Conservation (phyloP, 495 filamentous ascomycete species). For the Aspergillus panamensis region DNA sequence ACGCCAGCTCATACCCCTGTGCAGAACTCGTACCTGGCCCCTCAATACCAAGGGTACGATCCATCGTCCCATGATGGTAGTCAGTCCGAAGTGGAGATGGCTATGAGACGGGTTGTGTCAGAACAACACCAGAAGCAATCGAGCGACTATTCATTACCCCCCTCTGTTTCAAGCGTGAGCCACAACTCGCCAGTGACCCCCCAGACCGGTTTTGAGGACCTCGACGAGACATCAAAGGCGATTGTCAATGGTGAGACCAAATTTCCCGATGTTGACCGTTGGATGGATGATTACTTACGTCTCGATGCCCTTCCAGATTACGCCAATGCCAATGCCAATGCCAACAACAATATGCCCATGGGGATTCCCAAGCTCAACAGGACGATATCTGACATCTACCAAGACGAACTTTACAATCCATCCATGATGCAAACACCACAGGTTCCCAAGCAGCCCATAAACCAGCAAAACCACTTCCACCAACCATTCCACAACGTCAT, state of each 20-base stretch:
- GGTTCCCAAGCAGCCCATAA: conserved; percentile 34
- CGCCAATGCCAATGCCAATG: conserved; percentile 28
- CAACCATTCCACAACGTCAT: conserved; percentile 63
- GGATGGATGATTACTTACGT: conserved; percentile 62
- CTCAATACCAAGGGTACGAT: conserved; percentile 48
- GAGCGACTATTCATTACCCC: conserved; percentile 47
- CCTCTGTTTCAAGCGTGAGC: conserved; percentile 54
- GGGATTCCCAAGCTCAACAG: conserved; percentile 75
- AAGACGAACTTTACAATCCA: conserved; percentile 82
- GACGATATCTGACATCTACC: conserved; percentile 79
- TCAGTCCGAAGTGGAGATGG: conserved; percentile 45
- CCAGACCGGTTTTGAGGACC: conserved; percentile 50
- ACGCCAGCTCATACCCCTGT: conserved; percentile 46
- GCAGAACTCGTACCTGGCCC: conserved; percentile 43
- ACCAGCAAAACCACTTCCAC: conserved; percentile 45
- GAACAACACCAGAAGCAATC: conserved; percentile 47
- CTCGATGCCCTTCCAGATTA: conserved; percentile 49
- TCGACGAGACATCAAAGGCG: conserved; percentile 47
- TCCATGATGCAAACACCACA: conserved; percentile 51
- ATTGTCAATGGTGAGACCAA: conserved; percentile 50
- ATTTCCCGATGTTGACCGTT: conserved; percentile 44
- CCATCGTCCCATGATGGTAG: conserved; percentile 39
- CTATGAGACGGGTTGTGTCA: conserved; percentile 53
- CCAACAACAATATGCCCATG: conserved; percentile 32
- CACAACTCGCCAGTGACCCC: conserved; percentile 57